Base-by-base conservation (phyloP, 805 yeast species). In the Starmerella sirachaensis region DNA sequence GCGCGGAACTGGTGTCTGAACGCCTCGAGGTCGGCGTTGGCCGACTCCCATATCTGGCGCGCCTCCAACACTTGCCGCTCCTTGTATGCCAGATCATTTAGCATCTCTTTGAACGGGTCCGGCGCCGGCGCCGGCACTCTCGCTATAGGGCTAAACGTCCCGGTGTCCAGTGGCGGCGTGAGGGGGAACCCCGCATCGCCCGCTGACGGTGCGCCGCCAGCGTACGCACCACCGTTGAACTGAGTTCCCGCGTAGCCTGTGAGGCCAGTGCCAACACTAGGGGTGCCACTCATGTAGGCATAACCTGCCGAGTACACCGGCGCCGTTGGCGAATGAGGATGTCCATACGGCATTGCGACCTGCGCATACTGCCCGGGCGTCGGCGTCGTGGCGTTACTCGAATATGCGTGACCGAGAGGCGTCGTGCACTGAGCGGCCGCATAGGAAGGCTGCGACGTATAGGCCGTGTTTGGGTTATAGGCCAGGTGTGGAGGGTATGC, bases 1-100 rank as follows among this genome's bases (percentile, higher is more conserved):
- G n/a, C n/a, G n/a, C n/a, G n/a, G n/a, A n/a, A n/a, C 29, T 40
- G 45, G 10, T 30, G 42, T 18, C 48, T 34, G 35, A 56, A 57
- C 13, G 31, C 35, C 12, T 40, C 35, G 31, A 57, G 52, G 31
- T 53, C 60, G 18, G 31, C 44, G 33, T 47, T 45, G 17, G 60
- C 59, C 13, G 41, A 46, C 27, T 35, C 39, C 29, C 54, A 47
- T 10, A 38, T 46, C 38, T 58, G 59, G 17, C 44, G 42, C 18
- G 61, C 60, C 42, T 58, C 61, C 14, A 58, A 51, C 17, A 57
- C 59, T 21, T 52, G 49, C 9, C 61, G 54, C 39, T 58, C 61
- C 33, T 57, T 56, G 40, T 48, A 45, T 23, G 62, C 62, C 40
- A 58, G 48, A 21, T 47, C 36, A 27, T 49, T 55, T 22, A 58